Percentiles rank a stretch among this genome's conserved stretches.
Evolutionary conservation across 192 early-diverging fungal species (phyloP).

Genomic region (Endogone sp.): DNA sequence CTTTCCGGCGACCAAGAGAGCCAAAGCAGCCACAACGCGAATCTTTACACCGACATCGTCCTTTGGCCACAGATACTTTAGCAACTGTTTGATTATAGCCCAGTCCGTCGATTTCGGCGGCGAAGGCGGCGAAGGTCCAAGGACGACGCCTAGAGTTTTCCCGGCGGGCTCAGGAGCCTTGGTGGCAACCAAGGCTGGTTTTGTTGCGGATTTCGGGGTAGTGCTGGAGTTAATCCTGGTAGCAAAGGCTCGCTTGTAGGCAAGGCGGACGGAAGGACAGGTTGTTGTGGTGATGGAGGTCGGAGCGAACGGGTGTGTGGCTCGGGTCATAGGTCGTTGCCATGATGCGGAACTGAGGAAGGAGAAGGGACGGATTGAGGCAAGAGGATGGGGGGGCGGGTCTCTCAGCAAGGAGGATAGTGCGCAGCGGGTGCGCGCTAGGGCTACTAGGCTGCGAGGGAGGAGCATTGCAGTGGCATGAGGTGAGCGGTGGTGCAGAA

Average conservation of each 20-base stretch:
- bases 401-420: neutral
- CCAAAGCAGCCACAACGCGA: slow-evolving; percentile 81
- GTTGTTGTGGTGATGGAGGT: too few species aligned
- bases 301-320: neutral
- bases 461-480: neutral
- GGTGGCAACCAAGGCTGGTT: neutral
- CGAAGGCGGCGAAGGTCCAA: neutral
- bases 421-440: neutral
- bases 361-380: neutral
- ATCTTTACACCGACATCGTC: slow-evolving; percentile 78
- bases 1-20: slow-evolving; percentile 80
- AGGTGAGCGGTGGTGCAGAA: too few species aligned
- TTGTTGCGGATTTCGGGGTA: neutral
- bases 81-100: slow-evolving; percentile 36
- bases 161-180: neutral
- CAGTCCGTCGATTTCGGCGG: slow-evolving; percentile 25
- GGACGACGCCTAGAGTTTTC: neutral
- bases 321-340: neutral
- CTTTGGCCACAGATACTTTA: slow-evolving; percentile 82
- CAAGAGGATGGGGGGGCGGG: neutral
- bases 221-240: neutral
- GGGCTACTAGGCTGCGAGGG: neutral
- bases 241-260: neutral
- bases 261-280: neutral
- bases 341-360: neutral